These are phyloP conservation scores for Neonectria neomacrospora DNA, from an alignment of 2,329 filamentous ascomycete genomes.

Conservation along the genomic window DNA sequence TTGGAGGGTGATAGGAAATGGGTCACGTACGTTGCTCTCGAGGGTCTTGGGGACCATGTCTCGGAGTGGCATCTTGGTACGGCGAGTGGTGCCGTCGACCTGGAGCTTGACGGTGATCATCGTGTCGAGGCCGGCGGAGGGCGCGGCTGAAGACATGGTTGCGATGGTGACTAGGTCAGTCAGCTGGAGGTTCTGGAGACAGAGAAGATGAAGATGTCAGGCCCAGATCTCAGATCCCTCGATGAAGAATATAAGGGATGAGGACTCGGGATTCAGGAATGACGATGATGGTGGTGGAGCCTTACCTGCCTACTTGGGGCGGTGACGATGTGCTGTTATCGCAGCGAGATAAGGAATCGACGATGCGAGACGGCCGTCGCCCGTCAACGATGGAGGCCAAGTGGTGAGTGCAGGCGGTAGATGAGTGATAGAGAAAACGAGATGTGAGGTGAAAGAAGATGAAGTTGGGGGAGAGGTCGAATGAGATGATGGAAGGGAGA, in stretches of 20 bases:
- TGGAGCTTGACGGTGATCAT: conserved; percentile 85
- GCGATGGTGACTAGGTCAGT: conserved; percentile 14
- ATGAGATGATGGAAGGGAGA: conserved; percentile 34
- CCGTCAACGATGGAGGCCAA: conserved; percentile 29
- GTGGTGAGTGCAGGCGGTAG: background rate
- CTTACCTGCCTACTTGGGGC: conserved; percentile 40
- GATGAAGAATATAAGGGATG: conserved; percentile 24
- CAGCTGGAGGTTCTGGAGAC: conserved; percentile 13
- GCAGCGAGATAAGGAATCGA: conserved; percentile 41
- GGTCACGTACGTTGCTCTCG: conserved; percentile 81
- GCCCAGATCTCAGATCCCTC: conserved; percentile 19
- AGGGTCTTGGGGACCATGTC: conserved; percentile 81
- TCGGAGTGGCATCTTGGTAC: conserved; percentile 89
- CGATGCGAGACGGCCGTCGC: conserved; percentile 40
- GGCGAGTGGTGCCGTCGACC: conserved; percentile 78
- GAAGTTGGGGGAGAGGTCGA: conserved; percentile 9
- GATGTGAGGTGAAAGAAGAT: conserved; percentile 10
- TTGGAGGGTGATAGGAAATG: conserved; percentile 10
- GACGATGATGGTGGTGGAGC: conserved; percentile 39
- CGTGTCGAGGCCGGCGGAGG: conserved; percentile 44
- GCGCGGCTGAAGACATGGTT: conserved; percentile 44
- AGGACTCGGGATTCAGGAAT: conserved; percentile 30
- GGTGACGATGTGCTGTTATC: conserved; percentile 45
- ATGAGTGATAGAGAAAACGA: conserved; percentile 4
- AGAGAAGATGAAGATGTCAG: conserved; percentile 10